A percentile compares a stretch with the other conserved stretches of the same genome.
These are phyloP conservation scores for Irpex lacteus DNA, from an alignment of 1,284 basidiomycete species.

Conservation along the genomic window DNA sequence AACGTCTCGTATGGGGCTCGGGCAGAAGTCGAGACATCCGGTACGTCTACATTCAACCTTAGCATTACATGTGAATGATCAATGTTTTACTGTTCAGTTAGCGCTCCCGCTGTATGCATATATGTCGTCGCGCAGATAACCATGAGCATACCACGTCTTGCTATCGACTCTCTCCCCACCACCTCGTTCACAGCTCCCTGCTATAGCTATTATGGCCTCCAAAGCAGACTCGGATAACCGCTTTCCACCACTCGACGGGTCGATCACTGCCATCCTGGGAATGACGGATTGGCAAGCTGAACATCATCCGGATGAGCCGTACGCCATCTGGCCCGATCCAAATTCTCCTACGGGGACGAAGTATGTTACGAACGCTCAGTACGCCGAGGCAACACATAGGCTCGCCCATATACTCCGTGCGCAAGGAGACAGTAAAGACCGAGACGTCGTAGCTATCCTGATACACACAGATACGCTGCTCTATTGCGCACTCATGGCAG, in stretches of 20 bases:
- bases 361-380: conserved; percentile 5
- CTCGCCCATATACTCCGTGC: conserved; percentile 9
- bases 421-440: background rate
- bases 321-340: conserved; percentile 2
- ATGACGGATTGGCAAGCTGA: conserved; percentile 7
- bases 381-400: conserved; percentile 8
- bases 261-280: conserved; percentile 1
- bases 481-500: conserved; percentile 8
- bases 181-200: background rate
- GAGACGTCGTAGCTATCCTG: conserved; percentile 10
- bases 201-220: background rate
- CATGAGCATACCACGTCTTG: background rate
- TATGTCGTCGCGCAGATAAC: too few relatives aligned
- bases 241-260: conserved; percentile 11
- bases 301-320: conserved; percentile 7
- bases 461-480: conserved; percentile 11
- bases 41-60: too few relatives aligned
- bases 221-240: too few relatives aligned
- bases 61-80: too few relatives aligned
- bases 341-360: background rate
- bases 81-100: too few relatives aligned
- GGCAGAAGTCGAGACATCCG: too few relatives aligned
- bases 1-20: too few relatives aligned
- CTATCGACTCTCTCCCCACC: background rate
- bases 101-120: too few relatives aligned